Conservation (phyloP, 1,139 yeast species). For the Kurtzmaniella natalensis region DNA sequence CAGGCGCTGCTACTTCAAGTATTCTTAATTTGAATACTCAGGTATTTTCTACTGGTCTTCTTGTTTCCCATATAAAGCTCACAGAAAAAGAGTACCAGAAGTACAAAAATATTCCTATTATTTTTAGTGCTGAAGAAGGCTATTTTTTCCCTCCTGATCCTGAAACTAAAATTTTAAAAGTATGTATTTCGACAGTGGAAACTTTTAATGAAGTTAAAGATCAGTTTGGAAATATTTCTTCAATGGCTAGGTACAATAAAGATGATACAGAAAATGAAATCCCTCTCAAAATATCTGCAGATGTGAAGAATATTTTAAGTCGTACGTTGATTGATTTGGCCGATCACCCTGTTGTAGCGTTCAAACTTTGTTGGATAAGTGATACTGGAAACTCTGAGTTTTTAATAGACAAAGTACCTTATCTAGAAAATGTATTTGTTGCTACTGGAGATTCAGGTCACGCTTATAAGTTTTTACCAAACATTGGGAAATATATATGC, state of each 20-base stretch:
- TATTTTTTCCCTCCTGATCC: slow-evolving; percentile 37
- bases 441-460: slow-evolving; percentile 40
- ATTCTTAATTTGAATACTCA: slow-evolving; percentile 26
- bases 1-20: slow-evolving; percentile 30
- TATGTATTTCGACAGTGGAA: slow-evolving; percentile 35
- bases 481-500: slow-evolving; percentile 25
- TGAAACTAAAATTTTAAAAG: slow-evolving; percentile 28
- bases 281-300: not conserved
- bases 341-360: slow-evolving; percentile 26
- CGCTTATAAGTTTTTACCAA: slow-evolving; percentile 27
- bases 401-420: slow-evolving; percentile 38
- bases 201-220: slow-evolving; percentile 20
- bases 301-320: not conserved
- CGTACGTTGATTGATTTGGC: slow-evolving; percentile 18
- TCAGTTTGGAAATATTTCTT: slow-evolving; percentile 18
- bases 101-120: slow-evolving; percentile 26
- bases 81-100: slow-evolving; percentile 20
- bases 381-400: slow-evolving; percentile 41
- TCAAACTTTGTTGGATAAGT: slow-evolving; percentile 45
- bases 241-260: slow-evolving; percentile 33
- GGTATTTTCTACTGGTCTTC: slow-evolving; percentile 31
- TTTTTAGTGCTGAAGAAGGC: slow-evolving; percentile 41
- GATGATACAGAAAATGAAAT: slow-evolving; percentile 20
- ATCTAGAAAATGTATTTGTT: slow-evolving; percentile 20
- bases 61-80: slow-evolving; percentile 30